phyloP scores from a whole-genome alignment of 768 basidiomycete species.

The Gautieria morchelliformis region DNA sequence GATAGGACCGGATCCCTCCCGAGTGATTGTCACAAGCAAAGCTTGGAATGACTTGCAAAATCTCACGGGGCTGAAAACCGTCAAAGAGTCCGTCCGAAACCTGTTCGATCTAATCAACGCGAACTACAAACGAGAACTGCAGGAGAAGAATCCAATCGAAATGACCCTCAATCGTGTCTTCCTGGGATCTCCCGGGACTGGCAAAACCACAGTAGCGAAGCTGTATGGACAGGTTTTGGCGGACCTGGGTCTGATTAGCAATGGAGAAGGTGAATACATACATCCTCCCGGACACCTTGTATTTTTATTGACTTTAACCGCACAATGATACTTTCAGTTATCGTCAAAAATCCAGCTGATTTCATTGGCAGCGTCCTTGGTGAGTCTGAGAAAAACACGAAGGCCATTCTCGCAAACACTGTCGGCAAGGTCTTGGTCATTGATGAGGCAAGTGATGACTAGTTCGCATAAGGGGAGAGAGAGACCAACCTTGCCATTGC shows the following conservation, averaged over 20 bases:
- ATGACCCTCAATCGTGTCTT: slow-evolving; percentile 57
- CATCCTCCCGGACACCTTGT: neutral
- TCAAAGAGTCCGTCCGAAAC: slow-evolving; percentile 44
- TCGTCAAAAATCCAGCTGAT: slow-evolving; percentile 59
- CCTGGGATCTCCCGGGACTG: slow-evolving; percentile 60
- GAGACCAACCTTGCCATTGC: no score
- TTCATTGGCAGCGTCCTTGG: slow-evolving; percentile 54
- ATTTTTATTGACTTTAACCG: no score
- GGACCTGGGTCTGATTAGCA: slow-evolving; percentile 56
- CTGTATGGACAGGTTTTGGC: slow-evolving; percentile 55
- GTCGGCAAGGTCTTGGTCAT: slow-evolving; percentile 63
- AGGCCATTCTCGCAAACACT: slow-evolving; percentile 46
- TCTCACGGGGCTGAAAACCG: slow-evolving; percentile 44
- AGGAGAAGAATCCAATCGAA: slow-evolving; percentile 41
- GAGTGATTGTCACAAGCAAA: slow-evolving; percentile 32
- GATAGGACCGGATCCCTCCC: slow-evolving; percentile 55
- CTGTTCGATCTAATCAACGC: slow-evolving; percentile 36
- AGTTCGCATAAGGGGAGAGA: neutral
- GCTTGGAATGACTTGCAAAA: slow-evolving; percentile 44
- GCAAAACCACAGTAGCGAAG: slow-evolving; percentile 62
- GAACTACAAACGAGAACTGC: slow-evolving; percentile 53
- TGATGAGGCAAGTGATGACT: slow-evolving; percentile 40
- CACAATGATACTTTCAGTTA: slow-evolving; percentile 29
- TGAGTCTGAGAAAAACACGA: slow-evolving; percentile 55
- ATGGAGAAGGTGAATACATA: slow-evolving; percentile 50